Percentiles rank a stretch among this genome's conserved stretches.
phyloP scores from a whole-genome alignment of 768 basidiomycete genomes.

The Naganishia friedmannii region DNA sequence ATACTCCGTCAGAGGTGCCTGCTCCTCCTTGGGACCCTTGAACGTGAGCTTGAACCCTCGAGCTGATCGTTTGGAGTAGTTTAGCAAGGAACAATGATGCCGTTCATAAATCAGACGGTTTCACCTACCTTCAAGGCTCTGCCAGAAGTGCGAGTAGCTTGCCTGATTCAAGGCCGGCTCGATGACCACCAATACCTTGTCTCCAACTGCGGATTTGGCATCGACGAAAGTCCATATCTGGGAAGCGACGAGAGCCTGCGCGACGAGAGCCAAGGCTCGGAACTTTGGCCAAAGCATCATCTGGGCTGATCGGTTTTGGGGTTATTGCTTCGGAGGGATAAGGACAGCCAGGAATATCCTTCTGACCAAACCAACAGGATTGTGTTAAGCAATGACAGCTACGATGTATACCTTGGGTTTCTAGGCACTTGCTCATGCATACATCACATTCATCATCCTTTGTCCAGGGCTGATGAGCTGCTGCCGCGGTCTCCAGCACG shows the following conservation, averaged over 20 bases:
- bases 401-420: too few relatives aligned
- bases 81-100: conserved; percentile 13
- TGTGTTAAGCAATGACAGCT: neutral
- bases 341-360: neutral
- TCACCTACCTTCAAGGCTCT: conserved; percentile 66
- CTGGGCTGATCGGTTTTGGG: neutral
- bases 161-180: conserved; percentile 66
- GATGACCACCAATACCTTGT: conserved; percentile 71
- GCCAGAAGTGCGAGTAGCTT: conserved; percentile 79
- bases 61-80: conserved; percentile 54
- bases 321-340: neutral
- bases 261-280: conserved; percentile 13
- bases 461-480: too few relatives aligned
- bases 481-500: conserved; percentile 9
- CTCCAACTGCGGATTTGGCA: conserved; percentile 46
- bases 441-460: conserved; percentile 17
- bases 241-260: conserved; percentile 7
- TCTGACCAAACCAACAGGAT: too few relatives aligned
- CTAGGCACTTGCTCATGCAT: too few relatives aligned
- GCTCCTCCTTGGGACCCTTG: conserved; percentile 72
- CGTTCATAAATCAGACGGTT: neutral
- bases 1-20: conserved; percentile 65
- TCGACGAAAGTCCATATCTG: conserved; percentile 15
- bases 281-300: conserved; percentile 24
- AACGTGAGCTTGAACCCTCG: conserved; percentile 83